Conservation (phyloP, 2,329 filamentous ascomycete species). For the Sordariomycetes sp. region DNA sequence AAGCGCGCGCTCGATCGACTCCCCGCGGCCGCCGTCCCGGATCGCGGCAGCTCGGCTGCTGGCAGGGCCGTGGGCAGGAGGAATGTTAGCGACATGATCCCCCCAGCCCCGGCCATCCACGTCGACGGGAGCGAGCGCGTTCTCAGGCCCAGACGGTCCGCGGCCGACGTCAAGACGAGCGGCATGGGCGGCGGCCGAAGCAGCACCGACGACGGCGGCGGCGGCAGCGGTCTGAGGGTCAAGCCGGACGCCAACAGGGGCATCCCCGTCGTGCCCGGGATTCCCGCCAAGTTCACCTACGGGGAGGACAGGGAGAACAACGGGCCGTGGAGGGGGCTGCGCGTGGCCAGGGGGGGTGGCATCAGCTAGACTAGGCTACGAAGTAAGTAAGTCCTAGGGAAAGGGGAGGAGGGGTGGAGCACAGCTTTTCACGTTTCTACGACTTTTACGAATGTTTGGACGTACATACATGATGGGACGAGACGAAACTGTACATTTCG, state of each 20-base stretch:
- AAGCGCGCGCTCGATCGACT: conserved; percentile 11
- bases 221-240: conserved; percentile 20
- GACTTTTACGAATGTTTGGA: too few species aligned
- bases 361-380: too few species aligned
- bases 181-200: too few species aligned
- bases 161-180: too few species aligned
- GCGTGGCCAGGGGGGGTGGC: too few species aligned
- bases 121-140: conserved; percentile 11
- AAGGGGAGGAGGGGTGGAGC: too few species aligned
- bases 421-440: too few species aligned
- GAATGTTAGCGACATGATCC: conserved; percentile 8
- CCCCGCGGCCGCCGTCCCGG: conserved; percentile 3
- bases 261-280: conserved; percentile 32
- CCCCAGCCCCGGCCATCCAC: conserved; percentile 10
- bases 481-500: too few species aligned
- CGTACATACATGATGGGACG: too few species aligned
- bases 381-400: too few species aligned
- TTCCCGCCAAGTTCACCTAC: conserved; percentile 31
- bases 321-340: conserved; percentile 19
- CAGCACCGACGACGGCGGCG: too few species aligned
- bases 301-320: conserved; percentile 23
- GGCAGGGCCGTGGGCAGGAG: too few species aligned
- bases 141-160: conserved; percentile 14
- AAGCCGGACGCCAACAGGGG: conserved; percentile 36
- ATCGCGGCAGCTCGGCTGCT: conserved; percentile 4